These are phyloP conservation scores for Brassica juncea DNA, from an alignment of 345 rosid species.

Conservation along the genomic window DNA sequence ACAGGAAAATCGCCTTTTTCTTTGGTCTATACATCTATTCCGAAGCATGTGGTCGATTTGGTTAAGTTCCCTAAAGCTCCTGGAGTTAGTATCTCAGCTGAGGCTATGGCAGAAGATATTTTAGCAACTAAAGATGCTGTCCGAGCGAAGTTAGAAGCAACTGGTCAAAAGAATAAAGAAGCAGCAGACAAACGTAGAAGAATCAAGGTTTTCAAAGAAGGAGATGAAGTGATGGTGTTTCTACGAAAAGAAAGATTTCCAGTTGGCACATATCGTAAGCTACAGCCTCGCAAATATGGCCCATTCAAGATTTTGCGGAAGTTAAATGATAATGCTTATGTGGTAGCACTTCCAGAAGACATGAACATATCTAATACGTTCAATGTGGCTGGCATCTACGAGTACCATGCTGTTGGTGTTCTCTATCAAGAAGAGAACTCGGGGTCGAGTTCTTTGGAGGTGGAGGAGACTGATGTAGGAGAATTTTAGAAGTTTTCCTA, in stretches of 20 bases:
- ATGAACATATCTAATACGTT: slow-evolving; percentile 3
- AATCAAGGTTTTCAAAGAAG: not conserved
- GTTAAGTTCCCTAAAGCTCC: not conserved
- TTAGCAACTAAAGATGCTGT: not conserved
- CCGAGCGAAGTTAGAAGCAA: not conserved
- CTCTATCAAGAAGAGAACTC: not conserved
- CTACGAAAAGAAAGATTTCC: not conserved
- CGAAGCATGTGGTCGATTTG: not conserved
- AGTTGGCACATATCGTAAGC: not conserved
- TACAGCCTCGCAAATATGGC: not conserved
- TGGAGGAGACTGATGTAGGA: not conserved
- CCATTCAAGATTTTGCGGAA: not conserved
- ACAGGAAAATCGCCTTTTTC: not conserved
- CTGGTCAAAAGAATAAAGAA: not conserved
- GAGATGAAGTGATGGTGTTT: slow-evolving; percentile 9
- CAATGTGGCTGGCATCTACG: not conserved
- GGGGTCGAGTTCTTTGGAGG: not conserved
- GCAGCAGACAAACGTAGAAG: not conserved
- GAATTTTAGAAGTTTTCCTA: no score
- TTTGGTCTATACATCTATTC: not conserved
- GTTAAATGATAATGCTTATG: slow-evolving; percentile 21
- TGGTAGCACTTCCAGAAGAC: not conserved
- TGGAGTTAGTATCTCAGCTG: not conserved
- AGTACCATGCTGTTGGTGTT: not conserved
- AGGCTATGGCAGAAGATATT: not conserved